These are phyloP conservation scores for Coemansia sp. DNA, from an alignment of 192 early-diverging fungal species.

Conservation along the genomic window DNA sequence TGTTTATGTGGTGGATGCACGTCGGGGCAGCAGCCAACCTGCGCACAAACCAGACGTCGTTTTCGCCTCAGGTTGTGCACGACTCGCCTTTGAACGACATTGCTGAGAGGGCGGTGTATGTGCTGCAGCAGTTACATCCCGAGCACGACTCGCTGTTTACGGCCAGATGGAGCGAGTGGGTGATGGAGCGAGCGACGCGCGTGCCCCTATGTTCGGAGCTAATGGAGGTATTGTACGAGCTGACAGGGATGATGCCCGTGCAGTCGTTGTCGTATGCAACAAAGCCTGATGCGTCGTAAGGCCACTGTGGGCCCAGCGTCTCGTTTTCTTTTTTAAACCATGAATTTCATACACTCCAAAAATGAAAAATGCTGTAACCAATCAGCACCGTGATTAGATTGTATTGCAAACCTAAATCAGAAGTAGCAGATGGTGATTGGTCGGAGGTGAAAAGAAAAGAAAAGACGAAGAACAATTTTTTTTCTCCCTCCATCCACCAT, in stretches of 20 bases:
- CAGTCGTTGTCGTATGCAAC: constrained; percentile 10
- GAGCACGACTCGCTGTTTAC: constrained; percentile 48
- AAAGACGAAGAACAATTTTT: neutral
- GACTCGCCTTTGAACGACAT: constrained; percentile 45
- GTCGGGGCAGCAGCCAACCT: constrained; percentile 17
- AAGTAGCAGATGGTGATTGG: too few relatives aligned
- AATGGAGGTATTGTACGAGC: constrained; percentile 43
- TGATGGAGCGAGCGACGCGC: constrained; percentile 32
- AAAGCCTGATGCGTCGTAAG: too few relatives aligned
- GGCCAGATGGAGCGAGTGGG: constrained; percentile 35
- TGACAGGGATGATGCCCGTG: constrained; percentile 36
- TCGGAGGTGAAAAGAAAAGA: too few relatives aligned
- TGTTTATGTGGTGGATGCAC: constrained; percentile 41
- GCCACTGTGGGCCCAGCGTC: too few relatives aligned
- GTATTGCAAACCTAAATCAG: too few relatives aligned
- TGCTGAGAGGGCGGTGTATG: constrained; percentile 49
- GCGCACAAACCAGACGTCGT: constrained; percentile 11
- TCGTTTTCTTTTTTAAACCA: too few relatives aligned
- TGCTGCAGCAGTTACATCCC: constrained; percentile 47
- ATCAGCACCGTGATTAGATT: too few relatives aligned
- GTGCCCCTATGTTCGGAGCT: constrained; percentile 17
- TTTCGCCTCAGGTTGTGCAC: constrained; percentile 8
- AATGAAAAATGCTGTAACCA: too few relatives aligned
- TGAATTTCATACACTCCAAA: too few relatives aligned
- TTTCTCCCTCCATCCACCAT: neutral